Evolutionary conservation across 73 alveolate genomes (phyloP), one percentile per base, ranked within the genome.

Genomic region (Uronychia binucleata): DNA sequence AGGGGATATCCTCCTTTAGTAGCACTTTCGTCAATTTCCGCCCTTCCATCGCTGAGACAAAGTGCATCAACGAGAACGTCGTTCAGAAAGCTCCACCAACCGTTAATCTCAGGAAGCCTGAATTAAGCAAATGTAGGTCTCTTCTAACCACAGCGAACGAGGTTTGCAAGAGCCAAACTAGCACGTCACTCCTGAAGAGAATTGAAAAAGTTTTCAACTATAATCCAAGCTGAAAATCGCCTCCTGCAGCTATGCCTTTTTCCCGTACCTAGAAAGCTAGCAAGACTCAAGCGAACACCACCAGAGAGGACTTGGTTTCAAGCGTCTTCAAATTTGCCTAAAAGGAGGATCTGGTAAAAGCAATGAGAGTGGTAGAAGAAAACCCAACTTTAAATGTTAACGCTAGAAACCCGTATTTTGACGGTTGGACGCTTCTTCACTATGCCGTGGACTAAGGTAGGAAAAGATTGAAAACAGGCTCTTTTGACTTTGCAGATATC

Each of bases 381-480:
- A n/a, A n/a, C n/a, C n/a, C n/a, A n/a, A n/a, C n/a, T n/a, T n/a
- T n/a, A n/a, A n/a, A n/a, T 5, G 67, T 46, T 19, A 46, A 46
- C 19, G 67, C 19, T 46, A 46, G 67, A 19, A 46, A 46, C 19
- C 19, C 5, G n/a, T 11, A 46, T 11, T 46, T 11, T 19, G 67
- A 79, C 33, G 91, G 91, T 26, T 90, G 95, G 93, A 90, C 93
- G 13, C 93, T 91, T 30, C 33, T 90, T 1, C 95, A 90, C 80
- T 89, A 90, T 86, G 95, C 93, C 13, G 79, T 85, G 30, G 60
- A 28, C 30, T 59, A 90, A 57, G 93, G 93, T 19, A 46, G 19
- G 5, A n/a, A n/a, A n/a, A n/a, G n/a, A n/a, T n/a, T n/a, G n/a
- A n/a, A n/a, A n/a, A n/a, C n/a, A n/a, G n/a, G n/a, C n/a, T n/a